A percentile compares a stretch with the other conserved stretches of the same genome.
These are phyloP conservation scores for Hypoxylon sp. DNA, from an alignment of 2,329 filamentous ascomycete species.

Conservation along the genomic window DNA sequence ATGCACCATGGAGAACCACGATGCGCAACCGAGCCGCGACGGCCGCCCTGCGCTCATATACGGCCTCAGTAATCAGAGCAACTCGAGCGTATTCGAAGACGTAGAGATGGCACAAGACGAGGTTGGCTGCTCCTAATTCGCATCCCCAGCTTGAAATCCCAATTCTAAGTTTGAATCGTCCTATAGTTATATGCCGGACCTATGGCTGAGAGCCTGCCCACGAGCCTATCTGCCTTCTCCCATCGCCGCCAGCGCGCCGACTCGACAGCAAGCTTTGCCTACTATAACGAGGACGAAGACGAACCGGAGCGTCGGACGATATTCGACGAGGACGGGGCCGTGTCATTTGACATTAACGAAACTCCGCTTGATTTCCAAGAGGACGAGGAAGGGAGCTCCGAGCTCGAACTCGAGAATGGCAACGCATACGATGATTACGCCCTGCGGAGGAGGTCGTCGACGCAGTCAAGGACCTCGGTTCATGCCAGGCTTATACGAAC, in stretches of 20 bases:
- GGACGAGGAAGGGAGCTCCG: slow-evolving; percentile 48
- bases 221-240: slow-evolving; percentile 88
- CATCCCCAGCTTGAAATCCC: slow-evolving; percentile 7
- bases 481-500: slow-evolving; percentile 73
- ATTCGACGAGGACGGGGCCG: slow-evolving; percentile 49
- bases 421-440: slow-evolving; percentile 55
- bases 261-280: slow-evolving; percentile 88
- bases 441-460: slow-evolving; percentile 69
- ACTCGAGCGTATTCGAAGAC: slow-evolving; percentile 85
- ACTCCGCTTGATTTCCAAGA: slow-evolving; percentile 45
- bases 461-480: slow-evolving; percentile 62
- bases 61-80: slow-evolving; percentile 73
- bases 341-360: slow-evolving; percentile 44
- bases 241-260: slow-evolving; percentile 83
- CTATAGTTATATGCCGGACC: slow-evolving; percentile 83
- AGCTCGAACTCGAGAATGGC: slow-evolving; percentile 53
- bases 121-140: slow-evolving; percentile 54
- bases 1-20: slow-evolving; percentile 36
- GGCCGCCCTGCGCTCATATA: slow-evolving; percentile 58
- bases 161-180: slow-evolving; percentile 33
- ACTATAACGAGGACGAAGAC: slow-evolving; percentile 75
- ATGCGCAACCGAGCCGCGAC: slow-evolving; percentile 34
- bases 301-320: slow-evolving; percentile 50
- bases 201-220: slow-evolving; percentile 94
- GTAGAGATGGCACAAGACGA: slow-evolving; percentile 99